Evolutionary conservation across 257 asterid genomes (phyloP), one percentile per base, ranked within the genome.

Genomic region (Nicotiana sylvestris): DNA sequence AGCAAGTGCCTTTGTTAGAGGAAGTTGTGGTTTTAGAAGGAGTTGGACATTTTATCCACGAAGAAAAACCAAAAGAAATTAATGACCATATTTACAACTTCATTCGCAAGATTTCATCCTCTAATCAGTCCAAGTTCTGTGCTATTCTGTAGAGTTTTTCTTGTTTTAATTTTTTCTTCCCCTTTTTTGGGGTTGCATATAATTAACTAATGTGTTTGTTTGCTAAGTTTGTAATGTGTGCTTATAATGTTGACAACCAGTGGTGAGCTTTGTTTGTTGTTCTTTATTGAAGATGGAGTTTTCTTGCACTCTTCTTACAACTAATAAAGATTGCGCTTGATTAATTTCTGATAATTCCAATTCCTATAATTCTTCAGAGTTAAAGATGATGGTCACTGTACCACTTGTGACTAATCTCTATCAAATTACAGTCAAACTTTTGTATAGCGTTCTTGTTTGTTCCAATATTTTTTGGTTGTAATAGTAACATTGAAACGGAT

Each of bases 21-120:
- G 95, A 94, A 60, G 87, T 89, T 0, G 89, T 92, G 37, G 96
- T 94, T 8, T 76, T 92, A 85, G 85, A 88, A 89, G 96, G 87
- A 0, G 95, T 86, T 13, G 98, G 84, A 8, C 98, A 94, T 83
- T 94, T 91, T 66, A 58, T 91, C 57, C 93, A 92, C 5, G 86
- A 92, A 87, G 95, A 94, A 72, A 90, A 87, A 77, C 92, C 96
- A 30, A 78, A 61, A 84, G 90, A 91, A 84, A 85, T 92, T 39
- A 92, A 92, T 77, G 85, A 85, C 33, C 92, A 87, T n/a, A 93
- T 93, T 55, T 86, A 64, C 66, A 81, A 88, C 43, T 93, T 90
- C 86, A 82, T 92, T 85, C 85, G 80, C 10, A 81, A 72, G 27
- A 67, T 15, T 11, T 74, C 86, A 57, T 65, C 87, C 37, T 60